Conservation (phyloP, 192 early-diverging fungal genomes). For the Entomortierella parvispora region DNA sequence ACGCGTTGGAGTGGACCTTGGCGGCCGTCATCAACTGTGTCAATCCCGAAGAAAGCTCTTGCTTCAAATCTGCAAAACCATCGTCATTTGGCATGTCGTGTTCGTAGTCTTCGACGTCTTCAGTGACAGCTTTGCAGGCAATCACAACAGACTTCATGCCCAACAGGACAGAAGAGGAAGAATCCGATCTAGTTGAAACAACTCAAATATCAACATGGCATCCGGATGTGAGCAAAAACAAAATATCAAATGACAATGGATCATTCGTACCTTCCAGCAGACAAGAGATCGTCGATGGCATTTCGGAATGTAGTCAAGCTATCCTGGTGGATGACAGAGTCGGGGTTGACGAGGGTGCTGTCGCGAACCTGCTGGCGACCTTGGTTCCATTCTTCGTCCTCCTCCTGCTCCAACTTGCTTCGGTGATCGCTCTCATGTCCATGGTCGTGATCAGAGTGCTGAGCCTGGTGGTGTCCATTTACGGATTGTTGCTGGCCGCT, state of each 20-base stretch:
- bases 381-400: conserved; percentile 68
- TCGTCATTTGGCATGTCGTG: conserved; percentile 61
- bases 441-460: background rate
- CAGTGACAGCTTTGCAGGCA: conserved; percentile 84
- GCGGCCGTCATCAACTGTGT: conserved; percentile 77
- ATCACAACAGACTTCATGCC: conserved; percentile 88
- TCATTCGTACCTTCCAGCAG: conserved; percentile 68
- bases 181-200: conserved; percentile 62
- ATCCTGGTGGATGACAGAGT: conserved; percentile 79
- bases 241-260: no score
- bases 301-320: conserved; percentile 42
- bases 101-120: conserved; percentile 82
- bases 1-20: conserved; percentile 80
- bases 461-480: background rate
- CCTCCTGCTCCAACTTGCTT: conserved; percentile 55
- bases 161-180: conserved; percentile 76
- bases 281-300: conserved; percentile 84
- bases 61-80: conserved; percentile 63
- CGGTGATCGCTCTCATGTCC: conserved; percentile 6
- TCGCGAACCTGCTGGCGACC: conserved; percentile 61
- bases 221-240: background rate
- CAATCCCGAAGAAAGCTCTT: conserved; percentile 70
- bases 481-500: background rate
- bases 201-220: background rate
- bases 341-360: conserved; percentile 76